These are phyloP conservation scores for Neonectria sp. DNA, from an alignment of 2,329 filamentous ascomycete genomes.

Conservation along the genomic window DNA sequence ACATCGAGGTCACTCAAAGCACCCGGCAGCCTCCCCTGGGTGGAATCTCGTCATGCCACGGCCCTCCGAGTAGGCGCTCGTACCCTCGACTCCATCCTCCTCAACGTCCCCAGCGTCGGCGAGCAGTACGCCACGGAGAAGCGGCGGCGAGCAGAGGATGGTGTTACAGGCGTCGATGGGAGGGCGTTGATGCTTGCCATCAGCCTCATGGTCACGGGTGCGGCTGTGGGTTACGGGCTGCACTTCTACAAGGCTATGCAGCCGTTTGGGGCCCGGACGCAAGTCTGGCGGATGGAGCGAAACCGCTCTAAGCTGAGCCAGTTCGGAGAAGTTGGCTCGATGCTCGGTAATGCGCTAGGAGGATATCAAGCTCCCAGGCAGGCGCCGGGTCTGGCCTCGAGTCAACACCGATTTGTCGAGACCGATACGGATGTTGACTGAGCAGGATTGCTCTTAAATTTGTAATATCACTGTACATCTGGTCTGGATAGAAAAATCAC, in stretches of 20 bases:
- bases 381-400: constrained; percentile 30
- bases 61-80: constrained; percentile 48
- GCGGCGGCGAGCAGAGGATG: constrained; percentile 55
- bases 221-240: constrained; percentile 57
- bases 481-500: constrained; percentile 30
- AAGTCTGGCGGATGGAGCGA: constrained; percentile 58
- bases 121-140: constrained; percentile 54
- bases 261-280: constrained; percentile 61
- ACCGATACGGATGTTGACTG: constrained; percentile 56
- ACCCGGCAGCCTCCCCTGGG: constrained; percentile 48
- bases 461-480: constrained; percentile 38
- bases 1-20: constrained; percentile 39
- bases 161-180: constrained; percentile 51
- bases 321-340: constrained; percentile 64
- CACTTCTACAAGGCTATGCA: constrained; percentile 58
- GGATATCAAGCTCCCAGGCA: constrained; percentile 38
- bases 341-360: constrained; percentile 57
- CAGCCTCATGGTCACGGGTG: constrained; percentile 55
- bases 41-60: constrained; percentile 37
- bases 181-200: constrained; percentile 51
- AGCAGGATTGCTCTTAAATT: neutral
- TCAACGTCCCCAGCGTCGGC: constrained; percentile 54
- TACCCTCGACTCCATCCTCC: constrained; percentile 53
- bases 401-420: constrained; percentile 51
- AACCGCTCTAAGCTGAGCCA: constrained; percentile 54